Conservation (phyloP, 139 green algal species). For the Volvox africanus region DNA sequence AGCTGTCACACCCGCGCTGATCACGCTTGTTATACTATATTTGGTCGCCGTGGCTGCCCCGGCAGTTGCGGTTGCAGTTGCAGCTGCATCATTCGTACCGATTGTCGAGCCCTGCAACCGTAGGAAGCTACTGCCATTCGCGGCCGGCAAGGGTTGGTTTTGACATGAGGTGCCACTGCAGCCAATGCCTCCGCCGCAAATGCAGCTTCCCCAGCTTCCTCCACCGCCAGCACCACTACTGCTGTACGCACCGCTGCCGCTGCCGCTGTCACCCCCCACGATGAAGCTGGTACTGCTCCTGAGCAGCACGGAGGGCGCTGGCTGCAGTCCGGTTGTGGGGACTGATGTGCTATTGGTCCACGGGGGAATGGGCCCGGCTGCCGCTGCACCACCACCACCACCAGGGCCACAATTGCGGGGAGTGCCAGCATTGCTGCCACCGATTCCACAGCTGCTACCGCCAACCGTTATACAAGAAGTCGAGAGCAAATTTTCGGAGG, state of each 20-base stretch:
- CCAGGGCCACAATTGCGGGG: background rate
- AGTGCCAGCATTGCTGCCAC: background rate
- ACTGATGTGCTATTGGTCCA: background rate
- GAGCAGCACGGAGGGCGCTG: background rate
- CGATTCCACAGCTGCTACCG: no score
- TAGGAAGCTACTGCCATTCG: background rate
- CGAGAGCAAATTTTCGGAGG: background rate
- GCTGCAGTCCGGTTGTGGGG: background rate
- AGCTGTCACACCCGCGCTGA: background rate
- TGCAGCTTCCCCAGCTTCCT: background rate
- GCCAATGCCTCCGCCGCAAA: background rate
- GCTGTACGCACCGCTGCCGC: background rate
- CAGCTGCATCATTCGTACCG: background rate
- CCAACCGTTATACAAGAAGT: background rate
- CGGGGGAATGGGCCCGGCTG: background rate
- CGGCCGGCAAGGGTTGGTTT: background rate
- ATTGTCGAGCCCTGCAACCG: background rate
- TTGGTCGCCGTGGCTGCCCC: background rate
- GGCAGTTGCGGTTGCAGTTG: no score
- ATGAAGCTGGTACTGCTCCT: background rate
- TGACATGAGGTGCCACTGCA: background rate
- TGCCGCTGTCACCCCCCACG: background rate
- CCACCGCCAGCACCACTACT: background rate
- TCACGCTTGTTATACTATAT: background rate
- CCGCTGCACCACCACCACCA: no score